Conservation (phyloP, 768 basidiomycete genomes). For the Boletales sp. region DNA sequence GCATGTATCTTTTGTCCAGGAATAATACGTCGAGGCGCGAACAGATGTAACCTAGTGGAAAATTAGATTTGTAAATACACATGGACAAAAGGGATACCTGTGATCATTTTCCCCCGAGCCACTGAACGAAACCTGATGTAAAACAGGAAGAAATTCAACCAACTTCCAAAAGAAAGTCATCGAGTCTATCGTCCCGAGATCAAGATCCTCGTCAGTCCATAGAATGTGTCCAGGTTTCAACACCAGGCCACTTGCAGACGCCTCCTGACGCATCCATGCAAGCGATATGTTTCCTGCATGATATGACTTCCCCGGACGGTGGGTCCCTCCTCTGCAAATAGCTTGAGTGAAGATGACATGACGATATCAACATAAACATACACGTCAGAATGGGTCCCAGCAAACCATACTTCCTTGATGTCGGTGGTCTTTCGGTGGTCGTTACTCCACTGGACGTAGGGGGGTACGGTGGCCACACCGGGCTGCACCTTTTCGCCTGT, state of each 20-base stretch:
- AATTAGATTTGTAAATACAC: background rate
- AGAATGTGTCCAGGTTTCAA: conserved; percentile 17
- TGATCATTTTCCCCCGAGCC: conserved; percentile 10
- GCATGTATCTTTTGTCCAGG: conserved; percentile 19
- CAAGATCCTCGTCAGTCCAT: conserved; percentile 17
- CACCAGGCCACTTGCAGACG: conserved; percentile 18
- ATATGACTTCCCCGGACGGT: conserved; percentile 9
- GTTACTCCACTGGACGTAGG: background rate
- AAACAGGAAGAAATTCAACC: conserved; percentile 11
- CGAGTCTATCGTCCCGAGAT: conserved; percentile 14
- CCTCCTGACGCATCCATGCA: conserved; percentile 32
- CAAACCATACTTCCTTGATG: conserved; percentile 62
- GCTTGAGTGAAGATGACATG: background rate
- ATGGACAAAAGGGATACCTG: background rate
- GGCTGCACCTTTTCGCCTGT: background rate
- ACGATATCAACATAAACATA: conserved; percentile 2
- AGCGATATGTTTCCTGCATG: conserved; percentile 19
- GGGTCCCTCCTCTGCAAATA: conserved; percentile 12
- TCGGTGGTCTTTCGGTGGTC: conserved; percentile 5
- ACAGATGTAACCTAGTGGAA: conserved; percentile 6
- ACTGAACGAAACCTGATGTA: conserved; percentile 16
- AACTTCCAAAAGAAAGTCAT: conserved; percentile 15
- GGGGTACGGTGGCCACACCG: background rate
- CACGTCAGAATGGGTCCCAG: conserved; percentile 39
- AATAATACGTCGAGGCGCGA: conserved; percentile 15